These are phyloP conservation scores for Brassica balearica DNA, from an alignment of 441 rosid genomes.

Conservation along the genomic window DNA sequence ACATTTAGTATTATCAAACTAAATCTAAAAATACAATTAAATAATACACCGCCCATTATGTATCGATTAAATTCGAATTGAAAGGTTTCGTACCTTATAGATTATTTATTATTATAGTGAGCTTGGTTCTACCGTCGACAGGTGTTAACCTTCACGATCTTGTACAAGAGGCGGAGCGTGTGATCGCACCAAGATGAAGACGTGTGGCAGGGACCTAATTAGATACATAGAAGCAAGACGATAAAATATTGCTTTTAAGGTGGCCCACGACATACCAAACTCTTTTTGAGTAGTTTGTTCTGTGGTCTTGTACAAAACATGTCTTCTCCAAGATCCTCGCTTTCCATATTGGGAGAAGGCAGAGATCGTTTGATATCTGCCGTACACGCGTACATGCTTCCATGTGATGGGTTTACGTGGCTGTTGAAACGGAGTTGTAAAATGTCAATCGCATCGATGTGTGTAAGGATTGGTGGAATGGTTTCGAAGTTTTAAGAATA, in stretches of 20 bases:
- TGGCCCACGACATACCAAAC: slow-evolving; percentile 34
- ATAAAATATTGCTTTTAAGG: slow-evolving; percentile 41
- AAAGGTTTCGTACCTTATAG: slow-evolving; percentile 35
- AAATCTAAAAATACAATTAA: slow-evolving; percentile 23
- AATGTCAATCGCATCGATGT: neutral
- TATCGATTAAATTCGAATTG: slow-evolving; percentile 16
- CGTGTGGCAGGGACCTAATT: slow-evolving; percentile 18
- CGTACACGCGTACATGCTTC: slow-evolving; percentile 30
- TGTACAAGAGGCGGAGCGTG: neutral
- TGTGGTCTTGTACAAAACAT: slow-evolving; percentile 34
- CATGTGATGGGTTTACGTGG: slow-evolving; percentile 1
- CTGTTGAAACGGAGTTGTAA: neutral
- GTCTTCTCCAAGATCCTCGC: slow-evolving; percentile 42
- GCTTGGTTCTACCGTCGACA: slow-evolving; percentile 19
- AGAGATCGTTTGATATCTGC: slow-evolving; percentile 13
- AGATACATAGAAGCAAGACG: slow-evolving; percentile 24
- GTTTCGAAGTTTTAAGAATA: slow-evolving; percentile 8
- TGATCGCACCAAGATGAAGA: neutral
- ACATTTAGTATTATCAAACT: slow-evolving; percentile 13
- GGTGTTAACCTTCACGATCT: neutral
- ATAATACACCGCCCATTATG: slow-evolving; percentile 39
- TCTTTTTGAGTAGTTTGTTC: slow-evolving; percentile 14
- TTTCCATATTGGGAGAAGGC: slow-evolving; percentile 41
- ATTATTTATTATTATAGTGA: slow-evolving; percentile 24
- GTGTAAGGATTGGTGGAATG: slow-evolving; percentile 1